These are phyloP conservation scores for Aspergillus flavus DNA, from an alignment of 2,329 filamentous ascomycete species.

Conservation along the genomic window DNA sequence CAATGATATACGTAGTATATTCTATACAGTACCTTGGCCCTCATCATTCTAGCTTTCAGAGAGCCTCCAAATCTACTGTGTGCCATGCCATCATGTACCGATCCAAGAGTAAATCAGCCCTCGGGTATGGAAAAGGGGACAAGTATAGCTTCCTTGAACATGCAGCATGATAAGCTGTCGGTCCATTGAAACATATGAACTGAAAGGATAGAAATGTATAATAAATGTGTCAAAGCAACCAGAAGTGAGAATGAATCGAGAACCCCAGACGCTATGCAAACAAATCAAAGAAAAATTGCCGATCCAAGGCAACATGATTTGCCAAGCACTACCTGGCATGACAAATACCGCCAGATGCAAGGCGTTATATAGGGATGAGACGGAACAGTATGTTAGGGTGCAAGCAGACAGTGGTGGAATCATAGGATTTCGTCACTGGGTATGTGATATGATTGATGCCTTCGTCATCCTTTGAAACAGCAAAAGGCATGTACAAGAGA, in stretches of 20 bases:
- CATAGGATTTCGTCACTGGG: conserved; percentile 12
- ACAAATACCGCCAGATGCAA: conserved; percentile 11
- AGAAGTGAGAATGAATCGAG: conserved; percentile 23
- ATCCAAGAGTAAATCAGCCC: not conserved
- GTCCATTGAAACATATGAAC: conserved; percentile 7
- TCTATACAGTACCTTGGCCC: not conserved
- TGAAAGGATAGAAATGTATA: conserved; percentile 17
- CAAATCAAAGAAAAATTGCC: conserved; percentile 30
- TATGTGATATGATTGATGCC: conserved; percentile 3
- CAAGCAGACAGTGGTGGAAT: conserved; percentile 11
- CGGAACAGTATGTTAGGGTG: conserved; percentile 12
- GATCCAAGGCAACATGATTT: conserved; percentile 20
- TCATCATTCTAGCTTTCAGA: not conserved
- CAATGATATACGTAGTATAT: not conserved
- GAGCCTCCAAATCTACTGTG: not conserved
- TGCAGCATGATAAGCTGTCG: conserved; percentile 9
- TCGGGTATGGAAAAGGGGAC: not conserved
- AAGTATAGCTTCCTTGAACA: not conserved
- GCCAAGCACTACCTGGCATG: conserved; percentile 17
- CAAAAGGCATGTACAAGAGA: conserved; percentile 7
- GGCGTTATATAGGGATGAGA: conserved; percentile 23
- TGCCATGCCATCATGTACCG: not conserved
- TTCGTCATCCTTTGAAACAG: conserved; percentile 7
- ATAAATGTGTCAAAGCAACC: conserved; percentile 5
- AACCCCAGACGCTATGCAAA: conserved; percentile 44